Conservation (phyloP, 345 rosid genomes). For the Zanthoxylum bungeanum region DNA sequence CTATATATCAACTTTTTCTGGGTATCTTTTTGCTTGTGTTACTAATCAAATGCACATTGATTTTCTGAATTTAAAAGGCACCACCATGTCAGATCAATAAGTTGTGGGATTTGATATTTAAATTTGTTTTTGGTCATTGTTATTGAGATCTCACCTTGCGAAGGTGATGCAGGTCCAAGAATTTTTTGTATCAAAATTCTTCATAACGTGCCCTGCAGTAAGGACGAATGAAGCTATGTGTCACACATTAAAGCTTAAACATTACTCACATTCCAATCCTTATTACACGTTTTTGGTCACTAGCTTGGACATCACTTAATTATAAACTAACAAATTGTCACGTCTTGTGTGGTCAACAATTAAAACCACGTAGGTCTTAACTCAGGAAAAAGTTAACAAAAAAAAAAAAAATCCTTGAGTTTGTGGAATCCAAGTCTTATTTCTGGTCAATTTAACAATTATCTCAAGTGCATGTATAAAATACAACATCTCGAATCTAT, state of each 20-base stretch:
- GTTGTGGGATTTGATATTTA: background rate
- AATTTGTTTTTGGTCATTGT: background rate
- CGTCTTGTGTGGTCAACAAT: background rate
- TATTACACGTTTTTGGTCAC: background rate
- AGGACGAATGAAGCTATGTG: background rate
- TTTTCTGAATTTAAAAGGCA: background rate
- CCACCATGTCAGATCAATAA: background rate
- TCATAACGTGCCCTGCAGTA: slow-evolving; percentile 10
- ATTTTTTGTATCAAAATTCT: background rate
- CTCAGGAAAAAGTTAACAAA: background rate
- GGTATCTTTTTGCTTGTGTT: background rate
- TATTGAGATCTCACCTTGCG: slow-evolving; percentile 3
- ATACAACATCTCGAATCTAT: background rate
- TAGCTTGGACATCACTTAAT: slow-evolving; percentile 3
- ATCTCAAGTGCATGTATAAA: background rate
- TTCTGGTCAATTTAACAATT: background rate
- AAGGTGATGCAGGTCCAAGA: background rate
- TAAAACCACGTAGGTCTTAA: background rate
- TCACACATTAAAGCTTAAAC: background rate
- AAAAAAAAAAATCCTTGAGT: background rate
- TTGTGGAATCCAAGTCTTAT: background rate
- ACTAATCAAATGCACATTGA: background rate
- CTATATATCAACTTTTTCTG: background rate
- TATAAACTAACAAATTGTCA: background rate
- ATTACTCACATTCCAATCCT: background rate